Evolutionary conservation across 768 basidiomycete species (phyloP), one percentile per base, ranked within the genome.

Genomic region (Tulasnella sp.): DNA sequence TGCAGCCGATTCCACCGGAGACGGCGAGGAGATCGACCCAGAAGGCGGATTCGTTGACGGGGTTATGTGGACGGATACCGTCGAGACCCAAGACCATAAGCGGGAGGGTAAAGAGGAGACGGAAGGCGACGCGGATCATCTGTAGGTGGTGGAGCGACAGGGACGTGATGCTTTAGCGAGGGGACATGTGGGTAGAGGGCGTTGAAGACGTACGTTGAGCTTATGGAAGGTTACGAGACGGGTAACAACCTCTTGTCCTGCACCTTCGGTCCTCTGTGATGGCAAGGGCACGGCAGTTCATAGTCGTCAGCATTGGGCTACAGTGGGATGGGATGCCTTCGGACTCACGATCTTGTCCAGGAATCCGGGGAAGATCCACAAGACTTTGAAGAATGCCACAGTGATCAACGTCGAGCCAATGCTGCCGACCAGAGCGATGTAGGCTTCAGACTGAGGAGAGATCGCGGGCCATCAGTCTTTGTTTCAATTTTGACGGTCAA

Each of bases 151-250:
- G 23, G 77, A 76, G 79, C 39, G 69, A 35, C 26, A 70, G 69
- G 16, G 37, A 67, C 26, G 29, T 67, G 6, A 32, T 13, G 61
- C n/a, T 67, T 67, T 32, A 35, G 79, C 32, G 55, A 29, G n/a
- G 23, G 20, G 18, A 29, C 40, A 46, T 6, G 67, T 26, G 46
- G 78, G 42, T 42, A 9, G 42, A 77, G 35, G 35, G 35, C n/a
- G 39, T 20, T 40, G n/a, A 23, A 70, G 37, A 81, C 93, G 79
- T 79, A 94, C 93, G 82, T 95, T 95, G 16, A 94, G 85, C 78
- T 92, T 88, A 82, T 91, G 92, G 82, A 93, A 95, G 4, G 89
- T 92, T 35, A 89, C 85, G 3, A 95, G 86, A 69, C 93, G 86
- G 20, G 93, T 87, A 72, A 95, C 91, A 9, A 95, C 91, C 44